These are phyloP conservation scores for Chloris gayana DNA, from an alignment of 176 grass and related monocot genomes.

Conservation along the genomic window DNA sequence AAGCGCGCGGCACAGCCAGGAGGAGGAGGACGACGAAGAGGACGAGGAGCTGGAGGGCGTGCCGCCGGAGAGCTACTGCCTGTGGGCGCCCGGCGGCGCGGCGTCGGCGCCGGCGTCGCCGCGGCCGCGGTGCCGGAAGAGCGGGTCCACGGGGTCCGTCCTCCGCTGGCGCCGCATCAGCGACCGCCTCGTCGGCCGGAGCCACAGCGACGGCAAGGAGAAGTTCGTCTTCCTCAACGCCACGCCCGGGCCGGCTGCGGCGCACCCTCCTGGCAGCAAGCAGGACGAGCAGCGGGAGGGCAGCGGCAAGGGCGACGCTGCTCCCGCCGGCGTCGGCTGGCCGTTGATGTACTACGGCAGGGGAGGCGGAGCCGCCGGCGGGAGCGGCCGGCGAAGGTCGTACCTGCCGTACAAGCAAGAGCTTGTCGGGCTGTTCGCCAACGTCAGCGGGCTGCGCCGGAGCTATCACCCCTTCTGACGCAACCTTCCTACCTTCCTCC, in stretches of 20 bases:
- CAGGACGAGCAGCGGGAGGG: neutral
- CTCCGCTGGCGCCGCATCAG: conserved; percentile 83
- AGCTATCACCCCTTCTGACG: conserved; percentile 64
- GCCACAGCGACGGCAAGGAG: conserved; percentile 98
- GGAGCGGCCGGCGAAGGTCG: conserved; percentile 46
- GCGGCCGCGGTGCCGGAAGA: conserved; percentile 66
- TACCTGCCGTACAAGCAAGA: conserved; percentile 91
- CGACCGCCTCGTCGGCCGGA: conserved; percentile 75
- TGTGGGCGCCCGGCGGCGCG: conserved; percentile 62
- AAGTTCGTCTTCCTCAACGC: conserved; percentile 86
- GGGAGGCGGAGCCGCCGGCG: conserved; percentile 9
- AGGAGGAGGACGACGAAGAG: neutral
- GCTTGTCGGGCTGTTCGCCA: conserved; percentile 76
- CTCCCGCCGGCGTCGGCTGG: conserved; percentile 4
- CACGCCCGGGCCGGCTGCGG: neutral
- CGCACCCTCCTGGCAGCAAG: neutral
- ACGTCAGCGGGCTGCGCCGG: conserved; percentile 69
- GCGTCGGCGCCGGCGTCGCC: conserved; percentile 49
- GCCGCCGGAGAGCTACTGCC: conserved; percentile 70
- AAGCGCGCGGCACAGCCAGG: neutral
- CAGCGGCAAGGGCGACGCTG: neutral
- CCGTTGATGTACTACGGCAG: conserved; percentile 53
- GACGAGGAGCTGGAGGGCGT: conserved; percentile 64
- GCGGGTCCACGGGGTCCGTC: conserved; percentile 82
- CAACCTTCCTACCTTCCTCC: neutral